phyloP scores from a whole-genome alignment of 2,329 filamentous ascomycete genomes.

The Paecilomyces sp. region DNA sequence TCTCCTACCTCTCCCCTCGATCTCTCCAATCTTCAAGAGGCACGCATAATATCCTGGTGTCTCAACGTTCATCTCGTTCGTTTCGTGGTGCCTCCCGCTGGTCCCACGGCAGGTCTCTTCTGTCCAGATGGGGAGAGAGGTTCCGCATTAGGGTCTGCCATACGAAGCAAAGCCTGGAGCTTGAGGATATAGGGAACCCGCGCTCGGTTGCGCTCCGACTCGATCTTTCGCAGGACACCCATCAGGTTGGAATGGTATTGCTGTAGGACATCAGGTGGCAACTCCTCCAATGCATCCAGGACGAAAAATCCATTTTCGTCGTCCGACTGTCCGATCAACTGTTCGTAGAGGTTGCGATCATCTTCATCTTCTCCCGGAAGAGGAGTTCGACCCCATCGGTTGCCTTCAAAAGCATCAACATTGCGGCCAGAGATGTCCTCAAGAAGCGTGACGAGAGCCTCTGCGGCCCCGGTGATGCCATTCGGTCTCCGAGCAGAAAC shows the following conservation, averaged over 20 bases:
- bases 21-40: not conserved
- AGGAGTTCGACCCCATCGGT: constrained; percentile 23
- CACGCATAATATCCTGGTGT: not conserved
- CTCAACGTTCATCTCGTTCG: constrained; percentile 5
- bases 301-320: constrained; percentile 23
- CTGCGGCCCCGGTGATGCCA: constrained; percentile 29
- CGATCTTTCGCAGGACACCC: constrained; percentile 33
- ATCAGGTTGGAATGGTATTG: constrained; percentile 22
- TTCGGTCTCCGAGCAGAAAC: constrained; percentile 26
- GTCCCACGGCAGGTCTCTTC: constrained; percentile 7
- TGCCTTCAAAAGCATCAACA: constrained; percentile 31
- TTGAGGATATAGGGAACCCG: constrained; percentile 28
- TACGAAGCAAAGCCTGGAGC: constrained; percentile 21
- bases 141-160: not conserved
- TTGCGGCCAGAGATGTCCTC: constrained; percentile 31
- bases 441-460: constrained; percentile 30
- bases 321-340: constrained; percentile 30
- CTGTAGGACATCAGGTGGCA: constrained; percentile 23
- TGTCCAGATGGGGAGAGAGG: not conserved
- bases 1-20: not conserved
- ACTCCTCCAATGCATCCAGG: constrained; percentile 29
- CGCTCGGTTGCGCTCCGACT: constrained; percentile 29
- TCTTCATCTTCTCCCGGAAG: constrained; percentile 31
- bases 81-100: constrained; percentile 8
- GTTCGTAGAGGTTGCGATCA: constrained; percentile 35